These are phyloP conservation scores for Pythium apleroticum DNA, from an alignment of 352 stramenopile species.

Conservation along the genomic window DNA sequence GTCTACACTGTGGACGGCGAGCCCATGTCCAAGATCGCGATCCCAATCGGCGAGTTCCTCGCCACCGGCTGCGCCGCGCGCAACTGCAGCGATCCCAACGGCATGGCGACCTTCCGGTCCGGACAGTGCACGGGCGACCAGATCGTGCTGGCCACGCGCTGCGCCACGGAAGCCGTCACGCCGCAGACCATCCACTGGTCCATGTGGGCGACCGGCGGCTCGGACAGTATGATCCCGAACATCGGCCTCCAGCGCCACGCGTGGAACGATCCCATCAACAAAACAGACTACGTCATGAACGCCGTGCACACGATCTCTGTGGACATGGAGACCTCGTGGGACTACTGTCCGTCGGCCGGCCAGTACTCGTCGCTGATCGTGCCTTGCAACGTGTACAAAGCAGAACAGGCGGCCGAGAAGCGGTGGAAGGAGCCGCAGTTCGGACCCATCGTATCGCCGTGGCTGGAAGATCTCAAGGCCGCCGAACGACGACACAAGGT, in stretches of 20 bases:
- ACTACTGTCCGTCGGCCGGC: conserved; percentile 21
- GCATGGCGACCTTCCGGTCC: conserved; percentile 14
- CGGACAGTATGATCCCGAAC: conserved; percentile 17
- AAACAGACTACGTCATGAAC: conserved; percentile 27
- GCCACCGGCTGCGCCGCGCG: conserved; percentile 13
- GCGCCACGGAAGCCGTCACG: conserved; percentile 13
- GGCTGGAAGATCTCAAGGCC: conserved; percentile 29
- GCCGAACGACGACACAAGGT: conserved; percentile 23
- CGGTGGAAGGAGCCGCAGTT: conserved; percentile 34
- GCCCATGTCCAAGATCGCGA: conserved; percentile 38
- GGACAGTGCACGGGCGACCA: conserved; percentile 27
- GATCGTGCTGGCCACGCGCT: conserved; percentile 17
- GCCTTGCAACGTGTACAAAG: conserved; percentile 30
- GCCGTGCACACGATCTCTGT: conserved; percentile 21
- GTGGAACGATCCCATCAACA: conserved; percentile 21
- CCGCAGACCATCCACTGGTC: conserved; percentile 1
- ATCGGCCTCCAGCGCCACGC: conserved; percentile 25
- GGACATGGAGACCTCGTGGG: conserved; percentile 22
- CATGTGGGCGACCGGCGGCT: conserved; percentile 29
- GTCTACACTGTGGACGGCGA: conserved; percentile 33
- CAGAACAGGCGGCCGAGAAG: neutral
- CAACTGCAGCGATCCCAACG: conserved; percentile 21
- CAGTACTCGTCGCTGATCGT: conserved; percentile 30
- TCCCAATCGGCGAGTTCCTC: conserved; percentile 18
- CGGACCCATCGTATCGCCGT: conserved; percentile 35